Evolutionary conservation across 1,139 yeast genomes (phyloP).

Genomic region (Trichomonascaceae sp.): DNA sequence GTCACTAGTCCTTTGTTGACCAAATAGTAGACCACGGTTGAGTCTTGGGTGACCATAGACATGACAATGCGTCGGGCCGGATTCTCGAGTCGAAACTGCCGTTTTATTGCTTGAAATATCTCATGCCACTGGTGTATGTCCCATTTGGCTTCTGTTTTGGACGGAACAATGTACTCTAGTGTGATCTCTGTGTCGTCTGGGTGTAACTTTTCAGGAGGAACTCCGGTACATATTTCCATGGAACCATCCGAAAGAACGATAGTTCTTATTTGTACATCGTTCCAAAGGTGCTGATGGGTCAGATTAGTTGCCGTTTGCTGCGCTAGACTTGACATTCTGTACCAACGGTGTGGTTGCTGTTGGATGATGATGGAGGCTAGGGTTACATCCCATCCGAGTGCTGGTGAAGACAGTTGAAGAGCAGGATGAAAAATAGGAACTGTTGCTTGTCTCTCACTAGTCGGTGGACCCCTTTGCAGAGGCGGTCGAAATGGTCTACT

Average conservation of each 20-base stretch:
- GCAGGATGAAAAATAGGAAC: too few relatives aligned
- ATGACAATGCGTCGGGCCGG: constrained; percentile 34
- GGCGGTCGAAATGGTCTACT: too few relatives aligned
- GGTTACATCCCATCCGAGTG: too few relatives aligned
- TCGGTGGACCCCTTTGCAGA: too few relatives aligned
- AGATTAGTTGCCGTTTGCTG: constrained; percentile 24
- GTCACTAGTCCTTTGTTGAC: constrained; percentile 48
- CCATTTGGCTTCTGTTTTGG: constrained; percentile 19
- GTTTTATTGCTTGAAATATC: constrained; percentile 17
- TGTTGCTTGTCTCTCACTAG: too few relatives aligned
- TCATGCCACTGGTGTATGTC: constrained; percentile 22
- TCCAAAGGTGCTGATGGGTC: constrained; percentile 43
- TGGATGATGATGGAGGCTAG: too few relatives aligned
- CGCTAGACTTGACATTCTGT: constrained; percentile 2
- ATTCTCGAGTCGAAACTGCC: constrained; percentile 5
- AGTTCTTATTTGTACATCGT: constrained; percentile 21
- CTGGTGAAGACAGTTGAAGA: too few relatives aligned
- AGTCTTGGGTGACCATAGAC: constrained; percentile 49
- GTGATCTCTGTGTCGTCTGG: constrained; percentile 19
- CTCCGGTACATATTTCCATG: constrained; percentile 15
- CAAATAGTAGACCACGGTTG: constrained; percentile 55
- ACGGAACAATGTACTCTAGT: constrained; percentile 21
- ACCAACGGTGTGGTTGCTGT: too few relatives aligned
- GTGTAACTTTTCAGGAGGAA: constrained; percentile 23
- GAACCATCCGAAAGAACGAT: constrained; percentile 2